A percentile compares a stretch with the other conserved stretches of the same genome.
These are phyloP conservation scores for Fraxinus nigra DNA, from an alignment of 305 asterid species.

Conservation along the genomic window DNA sequence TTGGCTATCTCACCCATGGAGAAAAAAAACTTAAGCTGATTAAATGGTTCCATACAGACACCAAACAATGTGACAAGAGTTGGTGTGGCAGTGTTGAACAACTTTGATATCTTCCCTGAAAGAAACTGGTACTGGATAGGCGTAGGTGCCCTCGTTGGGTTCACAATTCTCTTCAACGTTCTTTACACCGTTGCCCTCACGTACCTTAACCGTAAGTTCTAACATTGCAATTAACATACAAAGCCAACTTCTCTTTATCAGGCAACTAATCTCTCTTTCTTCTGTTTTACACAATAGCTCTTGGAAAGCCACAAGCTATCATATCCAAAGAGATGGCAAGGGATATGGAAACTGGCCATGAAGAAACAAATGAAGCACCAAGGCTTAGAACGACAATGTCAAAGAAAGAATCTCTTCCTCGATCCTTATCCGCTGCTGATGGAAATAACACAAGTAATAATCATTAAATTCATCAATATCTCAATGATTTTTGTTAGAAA, in stretches of 20 bases:
- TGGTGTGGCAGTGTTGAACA: conserved; percentile 36
- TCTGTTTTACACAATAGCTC: conserved; percentile 29
- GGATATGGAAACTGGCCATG: conserved; percentile 33
- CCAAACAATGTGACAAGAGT: conserved; percentile 17
- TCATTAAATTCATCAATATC: neutral
- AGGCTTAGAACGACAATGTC: conserved; percentile 31
- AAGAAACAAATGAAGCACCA: conserved; percentile 29
- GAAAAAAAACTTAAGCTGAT: neutral
- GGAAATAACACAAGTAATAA: conserved; percentile 31
- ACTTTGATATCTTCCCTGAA: conserved; percentile 33
- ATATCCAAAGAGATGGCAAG: conserved; percentile 47
- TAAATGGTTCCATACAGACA: conserved; percentile 25
- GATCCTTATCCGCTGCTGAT: conserved; percentile 27
- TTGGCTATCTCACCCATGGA: neutral
- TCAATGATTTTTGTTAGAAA: neutral
- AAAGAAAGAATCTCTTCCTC: conserved; percentile 33
- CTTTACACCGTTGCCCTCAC: conserved; percentile 44
- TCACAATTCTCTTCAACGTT: conserved; percentile 37
- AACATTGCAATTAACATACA: neutral
- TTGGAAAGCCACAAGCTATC: conserved; percentile 45
- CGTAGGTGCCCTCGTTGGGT: conserved; percentile 39
- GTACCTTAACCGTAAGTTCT: conserved; percentile 45
- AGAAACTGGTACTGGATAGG: conserved; percentile 51
- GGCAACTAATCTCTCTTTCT: neutral
- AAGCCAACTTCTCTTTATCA: neutral